phyloP scores from a whole-genome alignment of 495 filamentous ascomycete species.

The Hypoxylon trugodes region DNA sequence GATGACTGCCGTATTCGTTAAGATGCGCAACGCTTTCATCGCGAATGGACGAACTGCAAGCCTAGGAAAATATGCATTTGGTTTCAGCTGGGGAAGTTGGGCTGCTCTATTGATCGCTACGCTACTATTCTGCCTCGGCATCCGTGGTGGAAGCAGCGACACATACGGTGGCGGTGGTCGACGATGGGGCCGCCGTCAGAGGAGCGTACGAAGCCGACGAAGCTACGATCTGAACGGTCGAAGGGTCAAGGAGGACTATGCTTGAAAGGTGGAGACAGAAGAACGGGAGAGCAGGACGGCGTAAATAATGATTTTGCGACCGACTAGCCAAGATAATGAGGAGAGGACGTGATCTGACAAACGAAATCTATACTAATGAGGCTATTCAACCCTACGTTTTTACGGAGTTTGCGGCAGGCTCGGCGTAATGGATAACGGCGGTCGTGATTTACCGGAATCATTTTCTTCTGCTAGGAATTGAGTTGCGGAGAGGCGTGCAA shows the following conservation, averaged over 20 bases:
- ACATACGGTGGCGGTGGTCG: conserved; percentile 16
- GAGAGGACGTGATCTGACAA: background rate
- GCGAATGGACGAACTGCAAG: conserved; percentile 62
- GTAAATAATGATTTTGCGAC: background rate
- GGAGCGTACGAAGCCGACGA: conserved; percentile 48
- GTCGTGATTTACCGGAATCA: background rate
- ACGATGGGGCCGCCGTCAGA: conserved; percentile 46
- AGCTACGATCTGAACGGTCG: conserved; percentile 58
- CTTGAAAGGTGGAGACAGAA: conserved; percentile 46
- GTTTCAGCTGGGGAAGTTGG: conserved; percentile 85
- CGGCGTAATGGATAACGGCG: conserved; percentile 7
- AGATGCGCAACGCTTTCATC: conserved; percentile 76
- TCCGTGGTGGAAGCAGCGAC: conserved; percentile 22
- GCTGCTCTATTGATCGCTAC: conserved; percentile 74
- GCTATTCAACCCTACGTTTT: background rate
- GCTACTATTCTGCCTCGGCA: conserved; percentile 72
- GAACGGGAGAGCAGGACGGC: background rate
- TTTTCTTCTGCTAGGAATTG: no score
- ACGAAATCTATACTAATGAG: background rate
- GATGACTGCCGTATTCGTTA: conserved; percentile 72
- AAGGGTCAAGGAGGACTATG: conserved; percentile 72
- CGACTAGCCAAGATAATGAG: background rate
- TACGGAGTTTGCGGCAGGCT: background rate
- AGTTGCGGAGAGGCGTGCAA: no score
- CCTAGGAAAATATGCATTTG: conserved; percentile 78